Evolutionary conservation across 352 stramenopile species (phyloP).

Genomic region (Aphanomyces cochlioides): DNA sequence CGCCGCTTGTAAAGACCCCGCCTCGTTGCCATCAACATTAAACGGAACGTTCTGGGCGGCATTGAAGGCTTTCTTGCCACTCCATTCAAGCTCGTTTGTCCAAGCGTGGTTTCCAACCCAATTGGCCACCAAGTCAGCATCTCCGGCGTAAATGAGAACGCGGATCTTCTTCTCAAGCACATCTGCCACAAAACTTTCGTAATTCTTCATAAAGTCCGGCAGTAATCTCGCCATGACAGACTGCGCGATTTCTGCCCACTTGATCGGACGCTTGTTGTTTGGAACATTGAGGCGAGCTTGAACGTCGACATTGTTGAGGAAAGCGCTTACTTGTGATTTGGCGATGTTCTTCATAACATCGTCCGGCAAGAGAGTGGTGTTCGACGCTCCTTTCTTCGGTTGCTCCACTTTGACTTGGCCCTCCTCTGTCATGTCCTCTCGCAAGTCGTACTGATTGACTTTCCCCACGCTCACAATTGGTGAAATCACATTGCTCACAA

Average conservation of each 20-base stretch:
- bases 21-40: constrained; percentile 5
- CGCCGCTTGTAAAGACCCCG: not conserved
- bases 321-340: not conserved
- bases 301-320: constrained; percentile 37
- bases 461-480: constrained; percentile 41
- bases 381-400: too few relatives aligned
- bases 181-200: not conserved
- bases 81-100: constrained; percentile 90
- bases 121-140: constrained; percentile 97
- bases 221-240: constrained; percentile 87
- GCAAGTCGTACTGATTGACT: constrained; percentile 76
- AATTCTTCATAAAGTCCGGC: constrained; percentile 73
- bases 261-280: constrained; percentile 29
- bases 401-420: too few relatives aligned
- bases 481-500: constrained; percentile 35
- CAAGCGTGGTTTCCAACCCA: constrained; percentile 94
- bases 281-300: constrained; percentile 50
- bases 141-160: constrained; percentile 94
- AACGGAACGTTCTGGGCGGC: constrained; percentile 25
- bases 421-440: constrained; percentile 38
- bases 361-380: too few relatives aligned
- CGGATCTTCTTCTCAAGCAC: constrained; percentile 34
- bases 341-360: not conserved
- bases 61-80: constrained; percentile 82
- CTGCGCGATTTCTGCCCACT: constrained; percentile 36